Percentiles rank a stretch among this genome's conserved stretches.
These are phyloP conservation scores for Sedum album DNA, from an alignment of 164 flowering plant genomes.

Conservation along the genomic window DNA sequence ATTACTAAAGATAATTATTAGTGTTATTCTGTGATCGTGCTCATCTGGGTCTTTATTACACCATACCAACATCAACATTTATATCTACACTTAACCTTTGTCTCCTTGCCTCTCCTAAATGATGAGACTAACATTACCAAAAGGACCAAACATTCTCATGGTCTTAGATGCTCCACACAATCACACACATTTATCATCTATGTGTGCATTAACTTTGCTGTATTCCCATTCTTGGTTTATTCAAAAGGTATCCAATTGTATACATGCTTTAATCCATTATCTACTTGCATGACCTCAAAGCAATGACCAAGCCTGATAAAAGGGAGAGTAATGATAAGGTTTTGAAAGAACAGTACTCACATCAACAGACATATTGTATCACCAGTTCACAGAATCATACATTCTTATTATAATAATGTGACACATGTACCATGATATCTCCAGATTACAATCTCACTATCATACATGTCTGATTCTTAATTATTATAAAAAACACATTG, in stretches of 20 bases:
- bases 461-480: not conserved
- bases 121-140: not conserved
- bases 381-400: too few species aligned
- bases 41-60: not conserved
- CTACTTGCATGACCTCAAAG: not conserved
- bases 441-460: not conserved
- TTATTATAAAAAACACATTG: not conserved
- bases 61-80: not conserved
- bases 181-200: not conserved
- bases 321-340: not conserved
- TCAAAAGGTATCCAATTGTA: not conserved
- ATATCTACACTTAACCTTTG: not conserved
- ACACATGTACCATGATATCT: not conserved
- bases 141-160: slow-evolving; percentile 5
- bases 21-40: not conserved
- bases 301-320: not conserved
- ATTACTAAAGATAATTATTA: too few species aligned
- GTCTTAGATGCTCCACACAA: not conserved
- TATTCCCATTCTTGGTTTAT: not conserved
- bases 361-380: not conserved
- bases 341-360: not conserved
- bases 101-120: not conserved
- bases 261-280: not conserved
- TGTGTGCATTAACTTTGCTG: not conserved
- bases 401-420: too few species aligned